Percentiles rank a stretch among this genome's conserved stretches.
These are phyloP conservation scores for Paecilomyces fulvus DNA, from an alignment of 2,329 filamentous ascomycete genomes.

Conservation along the genomic window DNA sequence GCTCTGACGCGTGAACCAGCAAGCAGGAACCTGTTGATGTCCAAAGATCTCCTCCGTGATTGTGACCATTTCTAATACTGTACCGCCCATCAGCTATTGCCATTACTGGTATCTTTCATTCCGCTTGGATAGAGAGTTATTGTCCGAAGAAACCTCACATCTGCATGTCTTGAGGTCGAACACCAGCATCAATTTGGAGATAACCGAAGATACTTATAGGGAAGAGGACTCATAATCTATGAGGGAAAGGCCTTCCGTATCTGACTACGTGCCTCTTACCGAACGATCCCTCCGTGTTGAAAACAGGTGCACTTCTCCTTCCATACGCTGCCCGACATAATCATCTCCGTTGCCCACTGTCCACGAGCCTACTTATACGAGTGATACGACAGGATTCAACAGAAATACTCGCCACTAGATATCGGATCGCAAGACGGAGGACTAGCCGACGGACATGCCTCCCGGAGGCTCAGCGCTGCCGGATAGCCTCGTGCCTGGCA, in stretches of 20 bases:
- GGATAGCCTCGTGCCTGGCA: constrained; percentile 35
- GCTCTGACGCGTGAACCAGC: constrained; percentile 12
- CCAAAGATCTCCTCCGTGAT: constrained; percentile 2
- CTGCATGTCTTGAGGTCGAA: not conserved
- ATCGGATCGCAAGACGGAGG: not conserved
- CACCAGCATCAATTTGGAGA: not conserved
- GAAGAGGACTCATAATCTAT: not conserved
- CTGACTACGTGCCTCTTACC: not conserved
- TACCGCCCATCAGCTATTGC: not conserved
- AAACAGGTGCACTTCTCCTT: not conserved
- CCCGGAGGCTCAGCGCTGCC: constrained; percentile 32
- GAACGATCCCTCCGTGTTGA: not conserved
- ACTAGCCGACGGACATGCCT: constrained; percentile 27
- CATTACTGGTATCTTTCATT: not conserved
- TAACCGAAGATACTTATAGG: not conserved
- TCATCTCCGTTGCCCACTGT: not conserved
- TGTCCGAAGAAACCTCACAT: not conserved
- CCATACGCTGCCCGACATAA: not conserved
- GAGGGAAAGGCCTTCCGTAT: not conserved
- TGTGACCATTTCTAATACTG: not conserved
- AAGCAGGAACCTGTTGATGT: not conserved
- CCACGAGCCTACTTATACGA: not conserved
- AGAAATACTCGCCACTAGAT: not conserved
- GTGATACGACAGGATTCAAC: not conserved
- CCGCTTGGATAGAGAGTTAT: not conserved